phyloP scores from a whole-genome alignment of 1,139 yeast genomes.

The Yamadazyma diddensiae region DNA sequence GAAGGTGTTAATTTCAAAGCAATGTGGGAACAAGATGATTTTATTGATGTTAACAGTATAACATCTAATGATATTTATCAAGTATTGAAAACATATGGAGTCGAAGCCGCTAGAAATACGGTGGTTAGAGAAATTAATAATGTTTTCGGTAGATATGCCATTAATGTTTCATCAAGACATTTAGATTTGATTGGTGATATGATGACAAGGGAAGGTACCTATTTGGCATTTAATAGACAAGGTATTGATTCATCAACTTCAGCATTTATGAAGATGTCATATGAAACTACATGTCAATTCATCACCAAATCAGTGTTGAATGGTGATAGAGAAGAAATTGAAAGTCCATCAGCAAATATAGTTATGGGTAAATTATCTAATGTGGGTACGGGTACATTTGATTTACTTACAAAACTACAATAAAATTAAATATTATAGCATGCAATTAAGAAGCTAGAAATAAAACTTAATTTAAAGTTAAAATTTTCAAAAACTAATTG shows the following conservation, averaged over 20 bases:
- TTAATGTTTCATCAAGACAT: slow-evolving; percentile 89
- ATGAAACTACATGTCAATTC: slow-evolving; percentile 97
- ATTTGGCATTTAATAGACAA: slow-evolving; percentile 95
- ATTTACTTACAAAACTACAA: slow-evolving; percentile 65
- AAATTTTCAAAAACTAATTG: slow-evolving; percentile 58
- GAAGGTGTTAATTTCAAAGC: slow-evolving; percentile 98
- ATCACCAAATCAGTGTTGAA: slow-evolving; percentile 94
- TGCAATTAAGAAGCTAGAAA: slow-evolving; percentile 58
- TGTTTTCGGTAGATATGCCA: slow-evolving; percentile 96
- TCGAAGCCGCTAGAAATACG: slow-evolving; percentile 97
- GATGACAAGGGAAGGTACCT: slow-evolving; percentile 99
- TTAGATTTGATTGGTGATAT: slow-evolving; percentile 95
- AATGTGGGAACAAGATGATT: slow-evolving; percentile 97
- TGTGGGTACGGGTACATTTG: slow-evolving; percentile 97
- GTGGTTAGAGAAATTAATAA: slow-evolving; percentile 94
- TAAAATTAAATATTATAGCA: slow-evolving; percentile 50
- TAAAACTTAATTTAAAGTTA: slow-evolving; percentile 62
- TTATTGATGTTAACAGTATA: slow-evolving; percentile 83
- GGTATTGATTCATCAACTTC: slow-evolving; percentile 96
- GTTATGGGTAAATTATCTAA: slow-evolving; percentile 89
- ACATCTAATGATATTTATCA: slow-evolving; percentile 92
- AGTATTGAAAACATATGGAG: slow-evolving; percentile 90
- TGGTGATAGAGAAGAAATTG: slow-evolving; percentile 83
- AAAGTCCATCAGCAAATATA: slow-evolving; percentile 92
- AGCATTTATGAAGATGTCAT: slow-evolving; percentile 97